phyloP scores from a whole-genome alignment of 768 basidiomycete genomes.

The Tulasnella calospora region DNA sequence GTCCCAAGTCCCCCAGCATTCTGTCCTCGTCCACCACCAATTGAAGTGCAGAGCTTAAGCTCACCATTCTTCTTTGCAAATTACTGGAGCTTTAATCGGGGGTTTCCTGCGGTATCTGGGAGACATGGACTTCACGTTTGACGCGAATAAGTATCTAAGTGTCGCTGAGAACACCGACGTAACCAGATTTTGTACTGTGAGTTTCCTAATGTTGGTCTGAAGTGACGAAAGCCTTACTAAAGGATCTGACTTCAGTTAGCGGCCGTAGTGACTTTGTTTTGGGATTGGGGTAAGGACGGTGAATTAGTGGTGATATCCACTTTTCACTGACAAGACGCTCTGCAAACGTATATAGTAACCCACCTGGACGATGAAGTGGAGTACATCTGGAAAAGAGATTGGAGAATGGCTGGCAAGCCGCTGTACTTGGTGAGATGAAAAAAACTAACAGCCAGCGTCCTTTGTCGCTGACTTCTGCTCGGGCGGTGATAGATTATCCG shows the following conservation, averaged over 20 bases:
- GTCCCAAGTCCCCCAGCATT: neutral
- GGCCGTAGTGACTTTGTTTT: neutral
- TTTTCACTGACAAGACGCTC: neutral
- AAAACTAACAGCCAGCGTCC: neutral
- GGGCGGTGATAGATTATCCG: neutral
- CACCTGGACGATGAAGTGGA: conserved; percentile 2
- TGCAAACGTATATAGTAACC: neutral
- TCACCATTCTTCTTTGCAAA: too few species aligned
- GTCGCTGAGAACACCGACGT: neutral
- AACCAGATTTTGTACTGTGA: neutral
- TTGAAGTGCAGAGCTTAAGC: neutral
- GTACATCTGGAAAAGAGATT: conserved; percentile 3
- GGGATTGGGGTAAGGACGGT: conserved; percentile 10
- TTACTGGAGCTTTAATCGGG: too few species aligned
- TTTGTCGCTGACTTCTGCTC: neutral
- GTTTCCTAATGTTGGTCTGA: neutral
- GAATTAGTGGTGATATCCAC: neutral
- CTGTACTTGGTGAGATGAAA: conserved; percentile 2
- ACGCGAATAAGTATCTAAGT: neutral
- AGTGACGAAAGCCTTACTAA: neutral
- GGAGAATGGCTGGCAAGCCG: conserved; percentile 19
- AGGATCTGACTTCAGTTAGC: neutral
- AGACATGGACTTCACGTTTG: neutral
- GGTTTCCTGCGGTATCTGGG: neutral
- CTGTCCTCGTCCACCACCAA: neutral